Conservation (phyloP, 1,284 basidiomycete genomes). For the Anthracocystis walkeri region DNA sequence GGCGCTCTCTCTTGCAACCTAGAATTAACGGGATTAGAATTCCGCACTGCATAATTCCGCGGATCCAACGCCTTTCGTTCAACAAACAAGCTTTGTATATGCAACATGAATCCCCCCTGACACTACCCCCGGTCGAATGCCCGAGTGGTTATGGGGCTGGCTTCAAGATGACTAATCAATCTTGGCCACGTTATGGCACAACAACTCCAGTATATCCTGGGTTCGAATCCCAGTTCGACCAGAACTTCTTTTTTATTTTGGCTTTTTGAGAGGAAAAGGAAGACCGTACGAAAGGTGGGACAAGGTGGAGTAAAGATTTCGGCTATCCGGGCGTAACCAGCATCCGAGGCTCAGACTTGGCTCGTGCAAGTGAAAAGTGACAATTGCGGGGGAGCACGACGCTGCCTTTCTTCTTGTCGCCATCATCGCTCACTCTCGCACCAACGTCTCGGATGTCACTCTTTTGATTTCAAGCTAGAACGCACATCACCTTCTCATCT, state of each 20-base stretch:
- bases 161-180: slow-evolving; percentile 38
- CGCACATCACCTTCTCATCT: neutral
- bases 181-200: slow-evolving; percentile 51
- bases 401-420: neutral
- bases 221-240: slow-evolving; percentile 59
- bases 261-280: neutral
- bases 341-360: neutral
- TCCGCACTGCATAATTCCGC: neutral
- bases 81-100: neutral
- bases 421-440: neutral
- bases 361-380: neutral
- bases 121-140: slow-evolving; percentile 42
- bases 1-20: no score
- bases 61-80: neutral
- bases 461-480: no score
- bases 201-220: slow-evolving; percentile 54
- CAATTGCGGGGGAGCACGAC: no score
- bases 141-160: slow-evolving; percentile 58
- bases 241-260: slow-evolving; percentile 15
- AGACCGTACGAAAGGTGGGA: slow-evolving; percentile 11
- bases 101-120: neutral
- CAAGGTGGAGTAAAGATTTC: slow-evolving; percentile 20
- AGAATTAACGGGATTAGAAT: neutral
- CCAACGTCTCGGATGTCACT: no score
- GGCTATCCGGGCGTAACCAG: slow-evolving; percentile 11